Conservation (phyloP, 2,329 filamentous ascomycete species). For the Escovopsis sp. region DNA sequence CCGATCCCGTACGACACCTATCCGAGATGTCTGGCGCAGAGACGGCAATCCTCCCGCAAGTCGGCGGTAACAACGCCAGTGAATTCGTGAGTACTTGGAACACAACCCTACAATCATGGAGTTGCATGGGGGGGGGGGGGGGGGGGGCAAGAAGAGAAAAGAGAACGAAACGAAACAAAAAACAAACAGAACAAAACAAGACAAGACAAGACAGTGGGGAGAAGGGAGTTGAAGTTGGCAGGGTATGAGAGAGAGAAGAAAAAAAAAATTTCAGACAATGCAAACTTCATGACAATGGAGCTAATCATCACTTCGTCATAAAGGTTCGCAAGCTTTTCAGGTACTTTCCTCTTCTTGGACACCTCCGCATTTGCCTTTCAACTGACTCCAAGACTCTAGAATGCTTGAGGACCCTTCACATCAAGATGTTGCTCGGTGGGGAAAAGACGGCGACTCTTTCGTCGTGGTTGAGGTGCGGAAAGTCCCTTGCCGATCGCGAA, state of each 20-base stretch:
- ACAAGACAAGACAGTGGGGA: no score
- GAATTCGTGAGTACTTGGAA: slow-evolving; percentile 62
- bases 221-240: no score
- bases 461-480: slow-evolving; percentile 79
- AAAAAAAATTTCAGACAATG: no score
- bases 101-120: not conserved
- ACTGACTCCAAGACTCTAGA: slow-evolving; percentile 10
- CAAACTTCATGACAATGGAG: not conserved
- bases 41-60: slow-evolving; percentile 22
- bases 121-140: not conserved
- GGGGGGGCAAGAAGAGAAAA: not conserved
- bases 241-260: no score
- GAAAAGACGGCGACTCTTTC: slow-evolving; percentile 86
- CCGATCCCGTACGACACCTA: not conserved
- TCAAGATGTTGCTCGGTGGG: slow-evolving; percentile 87
- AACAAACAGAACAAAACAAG: no score
- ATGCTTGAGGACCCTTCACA: slow-evolving; percentile 96
- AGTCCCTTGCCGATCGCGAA: not conserved
- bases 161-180: no score
- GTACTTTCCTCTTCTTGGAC: slow-evolving; percentile 35
- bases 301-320: slow-evolving; percentile 5
- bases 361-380: not conserved
- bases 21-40: slow-evolving; percentile 21
- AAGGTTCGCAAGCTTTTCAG: slow-evolving; percentile 98
- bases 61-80: slow-evolving; percentile 66